Conservation (phyloP, 78 protist genomes). For the Dictyostelium intermedium region DNA sequence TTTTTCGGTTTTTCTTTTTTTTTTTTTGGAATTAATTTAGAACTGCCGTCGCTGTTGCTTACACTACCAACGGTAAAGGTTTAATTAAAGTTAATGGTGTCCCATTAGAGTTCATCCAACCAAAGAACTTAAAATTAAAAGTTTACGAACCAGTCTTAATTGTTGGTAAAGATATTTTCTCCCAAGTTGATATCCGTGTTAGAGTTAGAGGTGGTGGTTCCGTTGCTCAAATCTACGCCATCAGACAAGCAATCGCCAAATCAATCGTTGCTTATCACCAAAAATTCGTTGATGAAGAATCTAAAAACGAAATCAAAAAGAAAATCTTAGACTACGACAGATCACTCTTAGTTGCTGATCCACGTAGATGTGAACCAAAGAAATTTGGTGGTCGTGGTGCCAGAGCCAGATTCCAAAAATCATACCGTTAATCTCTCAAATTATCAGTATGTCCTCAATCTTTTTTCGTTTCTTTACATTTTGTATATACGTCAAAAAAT, state of each 20-base stretch:
- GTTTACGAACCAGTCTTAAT: conserved; percentile 98
- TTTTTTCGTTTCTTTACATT: background rate
- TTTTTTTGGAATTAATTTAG: conserved; percentile 83
- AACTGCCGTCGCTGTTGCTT: conserved; percentile 99
- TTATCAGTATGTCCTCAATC: background rate
- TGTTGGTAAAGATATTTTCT: conserved; percentile 94
- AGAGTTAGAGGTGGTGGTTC: conserved; percentile 99
- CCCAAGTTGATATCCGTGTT: conserved; percentile 97
- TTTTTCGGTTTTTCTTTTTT: too few species aligned
- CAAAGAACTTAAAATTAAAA: conserved; percentile 97
- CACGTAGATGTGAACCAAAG: conserved; percentile 99
- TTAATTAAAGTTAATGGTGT: conserved; percentile 97
- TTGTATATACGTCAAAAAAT: background rate
- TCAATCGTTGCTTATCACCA: conserved; percentile 98
- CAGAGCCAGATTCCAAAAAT: conserved; percentile 99
- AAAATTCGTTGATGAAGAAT: conserved; percentile 98
- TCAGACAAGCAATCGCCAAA: conserved; percentile 99
- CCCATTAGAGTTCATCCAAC: conserved; percentile 96
- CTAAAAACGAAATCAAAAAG: conserved; percentile 97
- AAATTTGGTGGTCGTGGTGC: conserved; percentile 99
- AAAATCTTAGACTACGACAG: conserved; percentile 95
- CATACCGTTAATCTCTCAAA: conserved; percentile 95
- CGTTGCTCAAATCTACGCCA: conserved; percentile 97
- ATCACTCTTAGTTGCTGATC: conserved; percentile 99
- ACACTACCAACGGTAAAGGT: conserved; percentile 96